These are phyloP conservation scores for Phialemoniopsis sp. DNA, from an alignment of 2,329 filamentous ascomycete genomes.

Conservation along the genomic window DNA sequence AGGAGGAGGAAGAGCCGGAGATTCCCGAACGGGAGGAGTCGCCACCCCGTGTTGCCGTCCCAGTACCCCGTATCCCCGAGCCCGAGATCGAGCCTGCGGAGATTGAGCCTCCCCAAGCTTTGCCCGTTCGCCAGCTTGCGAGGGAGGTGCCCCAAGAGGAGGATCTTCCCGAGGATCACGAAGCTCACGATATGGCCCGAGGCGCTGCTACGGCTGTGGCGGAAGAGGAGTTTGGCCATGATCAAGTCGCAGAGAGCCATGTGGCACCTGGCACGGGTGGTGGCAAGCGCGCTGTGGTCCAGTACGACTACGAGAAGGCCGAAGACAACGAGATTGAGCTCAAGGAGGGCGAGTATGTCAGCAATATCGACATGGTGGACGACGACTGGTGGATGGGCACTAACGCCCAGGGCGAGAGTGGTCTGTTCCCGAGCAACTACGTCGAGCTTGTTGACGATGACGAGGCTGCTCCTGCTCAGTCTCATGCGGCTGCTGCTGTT, in stretches of 20 bases:
- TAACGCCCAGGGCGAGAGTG: conserved; percentile 77
- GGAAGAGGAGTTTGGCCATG: conserved; percentile 35
- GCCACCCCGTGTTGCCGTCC: conserved; percentile 81
- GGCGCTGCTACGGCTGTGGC: conserved; percentile 54
- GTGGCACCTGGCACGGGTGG: conserved; percentile 28
- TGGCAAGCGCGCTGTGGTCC: conserved; percentile 71
- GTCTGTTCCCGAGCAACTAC: conserved; percentile 96
- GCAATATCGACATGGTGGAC: conserved; percentile 94
- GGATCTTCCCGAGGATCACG: conserved; percentile 61
- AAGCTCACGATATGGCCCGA: conserved; percentile 48
- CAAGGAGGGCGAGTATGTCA: conserved; percentile 81
- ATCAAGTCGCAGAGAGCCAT: conserved; percentile 26
- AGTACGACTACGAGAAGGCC: conserved; percentile 96
- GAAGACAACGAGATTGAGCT: conserved; percentile 97
- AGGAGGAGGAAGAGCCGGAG: conserved; percentile 40
- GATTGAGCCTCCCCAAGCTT: conserved; percentile 53
- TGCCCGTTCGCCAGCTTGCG: conserved; percentile 48
- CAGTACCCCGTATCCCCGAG: conserved; percentile 64
- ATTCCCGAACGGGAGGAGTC: conserved; percentile 56
- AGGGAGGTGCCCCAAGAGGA: conserved; percentile 59
- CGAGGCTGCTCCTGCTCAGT: conserved; percentile 11
- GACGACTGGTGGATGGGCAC: conserved; percentile 99
- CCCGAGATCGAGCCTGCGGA: conserved; percentile 45
- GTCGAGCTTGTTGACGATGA: conserved; percentile 77
- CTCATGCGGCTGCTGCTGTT: conserved; percentile 20